Percentiles rank a stretch among this genome's conserved stretches.
Conservation (phyloP, 805 yeast genomes). For the Schwanniomyces pseudopolymorphus region DNA sequence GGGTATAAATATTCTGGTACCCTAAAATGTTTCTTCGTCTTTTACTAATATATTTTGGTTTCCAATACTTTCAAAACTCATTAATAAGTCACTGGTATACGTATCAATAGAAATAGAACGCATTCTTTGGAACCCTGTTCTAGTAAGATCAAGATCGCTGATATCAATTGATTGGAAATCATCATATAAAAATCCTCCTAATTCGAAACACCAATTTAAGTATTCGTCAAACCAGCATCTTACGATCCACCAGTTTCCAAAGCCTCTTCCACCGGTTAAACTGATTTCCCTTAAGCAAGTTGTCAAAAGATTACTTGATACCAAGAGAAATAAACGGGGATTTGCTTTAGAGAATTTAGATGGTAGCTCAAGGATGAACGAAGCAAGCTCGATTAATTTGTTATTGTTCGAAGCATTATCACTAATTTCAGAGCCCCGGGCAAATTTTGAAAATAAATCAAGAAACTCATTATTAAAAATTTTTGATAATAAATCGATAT, state of each 20-base stretch:
- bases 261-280: conserved; percentile 54
- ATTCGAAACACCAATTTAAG: conserved; percentile 64
- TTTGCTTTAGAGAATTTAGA: conserved; percentile 47
- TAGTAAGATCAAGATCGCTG: background rate
- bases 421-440: background rate
- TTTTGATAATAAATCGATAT: conserved; percentile 27
- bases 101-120: conserved; percentile 4
- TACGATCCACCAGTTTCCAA: conserved; percentile 75
- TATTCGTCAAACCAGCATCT: conserved; percentile 78
- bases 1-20: background rate
- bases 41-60: conserved; percentile 12
- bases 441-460: conserved; percentile 18
- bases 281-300: conserved; percentile 63
- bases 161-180: conserved; percentile 16
- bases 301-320: conserved; percentile 54
- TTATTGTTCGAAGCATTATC: conserved; percentile 4
- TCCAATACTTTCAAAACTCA: conserved; percentile 12
- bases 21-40: conserved; percentile 7
- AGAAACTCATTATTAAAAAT: conserved; percentile 37
- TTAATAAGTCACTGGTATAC: conserved; percentile 4
- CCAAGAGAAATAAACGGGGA: conserved; percentile 55
- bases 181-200: conserved; percentile 51
- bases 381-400: conserved; percentile 11
- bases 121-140: background rate
- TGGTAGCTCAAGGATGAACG: conserved; percentile 43